Evolutionary conservation across 768 basidiomycete species (phyloP), one percentile per base, ranked within the genome.

Genomic region (Mycena venus): DNA sequence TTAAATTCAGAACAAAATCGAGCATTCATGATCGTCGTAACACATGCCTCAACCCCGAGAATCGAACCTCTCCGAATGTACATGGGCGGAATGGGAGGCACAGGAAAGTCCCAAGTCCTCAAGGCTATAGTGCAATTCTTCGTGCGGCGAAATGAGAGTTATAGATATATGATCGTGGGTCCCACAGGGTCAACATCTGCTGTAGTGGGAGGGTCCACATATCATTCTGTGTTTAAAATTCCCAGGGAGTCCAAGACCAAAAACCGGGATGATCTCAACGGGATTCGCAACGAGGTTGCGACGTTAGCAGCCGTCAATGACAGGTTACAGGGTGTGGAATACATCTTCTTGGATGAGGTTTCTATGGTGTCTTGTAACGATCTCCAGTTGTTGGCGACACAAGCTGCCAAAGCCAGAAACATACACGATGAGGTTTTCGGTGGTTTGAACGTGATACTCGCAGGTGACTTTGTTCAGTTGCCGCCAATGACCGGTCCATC

Each of bases 31-130:
- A n/a, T n/a, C n/a, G n/a, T n/a, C n/a, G n/a, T n/a, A n/a, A n/a
- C n/a, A n/a, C n/a, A n/a, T n/a, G n/a, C n/a, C n/a, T n/a, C n/a
- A n/a, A n/a, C n/a, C n/a, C n/a, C n/a, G n/a, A n/a, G n/a, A n/a
- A n/a, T n/a, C n/a, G n/a, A n/a, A 9, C 81, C 78, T n/a, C 62
- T 84, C 0, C 64, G 64, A n/a, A 81, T 83, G 80, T 81, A 80
- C 36, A 29, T 83, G 5, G 81, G 77, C 25, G 82, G 82, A 1
- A 78, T 79, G 65, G 82, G 79, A 11, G 81, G 81, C 2, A 81
- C 81, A 3, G 82, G 81, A 0, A 82, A 82, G 68, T 73, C 78
- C 0, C 75, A 78, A 12, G 78, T 82, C 0, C 67, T 81, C 6
- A 25, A 79, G 29, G 70, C 78, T 17, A 8, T 78, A 10, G 25